These are phyloP conservation scores for Fusarium guadeloupense DNA, from an alignment of 2,329 filamentous ascomycete genomes.

Conservation along the genomic window DNA sequence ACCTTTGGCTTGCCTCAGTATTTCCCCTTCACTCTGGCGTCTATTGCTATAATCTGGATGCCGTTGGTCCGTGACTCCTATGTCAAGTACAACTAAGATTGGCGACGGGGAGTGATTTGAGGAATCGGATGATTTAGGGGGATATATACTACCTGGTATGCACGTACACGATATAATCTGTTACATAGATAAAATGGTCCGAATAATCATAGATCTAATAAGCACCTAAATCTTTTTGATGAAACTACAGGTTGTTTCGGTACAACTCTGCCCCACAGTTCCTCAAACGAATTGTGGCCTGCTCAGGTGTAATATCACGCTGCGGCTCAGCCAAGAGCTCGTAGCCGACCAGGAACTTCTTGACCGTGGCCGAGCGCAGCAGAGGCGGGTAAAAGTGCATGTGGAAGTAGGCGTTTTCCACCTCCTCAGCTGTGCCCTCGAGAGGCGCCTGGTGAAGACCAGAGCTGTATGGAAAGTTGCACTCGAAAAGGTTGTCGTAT, in stretches of 20 bases:
- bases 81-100: slow-evolving; percentile 55
- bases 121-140: not conserved
- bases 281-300: slow-evolving; percentile 82
- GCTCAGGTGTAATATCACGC: slow-evolving; percentile 96
- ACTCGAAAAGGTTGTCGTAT: slow-evolving; percentile 98
- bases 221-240: not conserved
- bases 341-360: slow-evolving; percentile 96
- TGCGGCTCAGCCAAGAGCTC: slow-evolving; percentile 98
- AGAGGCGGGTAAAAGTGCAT: slow-evolving; percentile 98
- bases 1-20: slow-evolving; percentile 66
- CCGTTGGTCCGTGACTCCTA: slow-evolving; percentile 74
- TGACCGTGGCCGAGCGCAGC: slow-evolving; percentile 88
- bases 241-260: slow-evolving; percentile 62
- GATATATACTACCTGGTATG: not conserved
- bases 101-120: not conserved
- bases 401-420: slow-evolving; percentile 89
- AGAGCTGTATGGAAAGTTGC: slow-evolving; percentile 95
- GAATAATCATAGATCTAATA: slow-evolving; percentile 6
- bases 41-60: slow-evolving; percentile 68
- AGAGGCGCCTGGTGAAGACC: slow-evolving; percentile 96
- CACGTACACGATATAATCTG: not conserved
- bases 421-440: slow-evolving; percentile 80
- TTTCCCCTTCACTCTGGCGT: slow-evolving; percentile 64
- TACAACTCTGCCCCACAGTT: slow-evolving; percentile 85
- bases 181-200: slow-evolving; percentile 24